These are phyloP conservation scores for Fraxinus angustifolia DNA, from an alignment of 305 asterid species.

Conservation along the genomic window DNA sequence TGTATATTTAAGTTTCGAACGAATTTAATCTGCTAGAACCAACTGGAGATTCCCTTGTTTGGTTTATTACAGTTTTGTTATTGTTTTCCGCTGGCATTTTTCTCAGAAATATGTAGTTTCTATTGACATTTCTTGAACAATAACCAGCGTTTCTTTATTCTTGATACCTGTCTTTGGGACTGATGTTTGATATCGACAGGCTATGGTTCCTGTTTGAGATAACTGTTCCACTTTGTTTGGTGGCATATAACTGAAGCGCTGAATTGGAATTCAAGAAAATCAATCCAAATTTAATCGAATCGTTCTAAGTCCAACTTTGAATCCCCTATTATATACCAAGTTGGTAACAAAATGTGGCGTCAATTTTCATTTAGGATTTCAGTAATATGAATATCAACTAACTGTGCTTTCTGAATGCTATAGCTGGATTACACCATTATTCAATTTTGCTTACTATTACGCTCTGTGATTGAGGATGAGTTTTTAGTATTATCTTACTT, in stretches of 20 bases:
- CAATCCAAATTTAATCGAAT: not conserved
- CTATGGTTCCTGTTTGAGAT: not conserved
- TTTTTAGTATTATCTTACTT: not conserved
- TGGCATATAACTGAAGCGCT: not conserved
- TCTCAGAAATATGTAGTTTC: conserved; percentile 2
- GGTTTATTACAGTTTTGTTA: not conserved
- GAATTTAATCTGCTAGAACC: not conserved
- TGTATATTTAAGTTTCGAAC: not conserved
- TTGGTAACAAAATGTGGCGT: not conserved
- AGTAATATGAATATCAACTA: not conserved
- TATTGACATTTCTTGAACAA: not conserved
- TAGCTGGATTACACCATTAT: not conserved
- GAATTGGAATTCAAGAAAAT: not conserved
- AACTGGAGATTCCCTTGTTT: not conserved
- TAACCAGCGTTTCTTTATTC: not conserved
- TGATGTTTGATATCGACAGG: conserved; percentile 2
- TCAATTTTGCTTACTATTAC: not conserved
- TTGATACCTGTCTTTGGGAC: not conserved
- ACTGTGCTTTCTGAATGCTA: not conserved
- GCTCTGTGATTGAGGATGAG: not conserved
- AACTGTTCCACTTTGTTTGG: not conserved
- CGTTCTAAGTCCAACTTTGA: not conserved
- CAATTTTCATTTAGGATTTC: not conserved
- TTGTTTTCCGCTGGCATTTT: not conserved
- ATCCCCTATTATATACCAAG: not conserved